Evolutionary conservation across 2,329 filamentous ascomycete genomes (phyloP).

Genomic region (Neofusicoccum laricinum): DNA sequence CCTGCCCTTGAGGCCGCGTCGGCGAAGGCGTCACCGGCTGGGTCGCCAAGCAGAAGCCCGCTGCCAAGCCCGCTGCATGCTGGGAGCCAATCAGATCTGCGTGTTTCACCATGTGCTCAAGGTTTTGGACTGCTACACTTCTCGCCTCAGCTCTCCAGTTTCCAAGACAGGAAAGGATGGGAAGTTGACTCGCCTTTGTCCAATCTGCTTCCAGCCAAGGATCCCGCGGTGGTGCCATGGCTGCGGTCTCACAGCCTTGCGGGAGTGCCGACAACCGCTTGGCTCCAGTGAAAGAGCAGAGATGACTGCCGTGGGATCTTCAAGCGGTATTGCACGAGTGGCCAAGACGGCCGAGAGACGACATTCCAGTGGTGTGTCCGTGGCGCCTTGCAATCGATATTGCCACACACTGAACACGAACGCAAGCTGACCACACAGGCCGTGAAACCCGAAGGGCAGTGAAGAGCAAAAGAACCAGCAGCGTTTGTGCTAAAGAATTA

Average conservation of each 20-base stretch:
- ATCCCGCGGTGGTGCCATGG: neutral
- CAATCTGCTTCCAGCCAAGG: neutral
- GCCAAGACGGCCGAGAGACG: neutral
- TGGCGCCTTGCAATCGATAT: neutral
- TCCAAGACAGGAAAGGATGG: neutral
- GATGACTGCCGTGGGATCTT: neutral
- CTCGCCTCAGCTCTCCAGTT: neutral
- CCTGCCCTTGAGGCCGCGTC: neutral
- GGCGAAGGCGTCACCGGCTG: constrained; percentile 5
- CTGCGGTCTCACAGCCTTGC: neutral
- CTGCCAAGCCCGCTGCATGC: constrained; percentile 9
- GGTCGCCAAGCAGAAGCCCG: neutral
- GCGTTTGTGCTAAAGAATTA: neutral
- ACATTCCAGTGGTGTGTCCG: neutral
- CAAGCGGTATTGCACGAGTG: neutral
- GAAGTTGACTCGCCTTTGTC: neutral
- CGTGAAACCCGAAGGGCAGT: neutral
- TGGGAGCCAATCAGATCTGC: constrained; percentile 1
- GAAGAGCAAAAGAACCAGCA: neutral
- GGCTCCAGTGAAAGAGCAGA: neutral
- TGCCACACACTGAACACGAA: neutral
- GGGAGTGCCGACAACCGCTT: neutral
- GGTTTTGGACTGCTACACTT: constrained; percentile 7
- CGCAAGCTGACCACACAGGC: neutral
- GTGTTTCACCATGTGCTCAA: neutral